Conservation (phyloP, 2,329 filamentous ascomycete genomes). For the Parasarocladium wereldwijsianum region DNA sequence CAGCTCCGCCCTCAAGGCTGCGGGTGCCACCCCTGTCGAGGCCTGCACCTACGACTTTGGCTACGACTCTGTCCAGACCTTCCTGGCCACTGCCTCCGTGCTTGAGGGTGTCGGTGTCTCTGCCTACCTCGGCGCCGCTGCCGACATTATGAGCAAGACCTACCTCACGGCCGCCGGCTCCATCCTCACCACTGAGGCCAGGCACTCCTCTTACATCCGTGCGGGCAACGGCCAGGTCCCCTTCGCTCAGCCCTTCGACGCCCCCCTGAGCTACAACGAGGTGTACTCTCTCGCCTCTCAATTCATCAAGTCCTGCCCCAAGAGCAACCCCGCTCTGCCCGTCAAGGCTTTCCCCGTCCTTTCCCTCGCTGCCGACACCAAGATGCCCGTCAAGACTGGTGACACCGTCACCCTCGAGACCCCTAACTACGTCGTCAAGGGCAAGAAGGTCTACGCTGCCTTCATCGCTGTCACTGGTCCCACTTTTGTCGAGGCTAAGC, state of each 20-base stretch:
- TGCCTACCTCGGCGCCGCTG: slow-evolving; percentile 48
- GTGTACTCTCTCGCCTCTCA: slow-evolving; percentile 50
- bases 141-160: slow-evolving; percentile 39
- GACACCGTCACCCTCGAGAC: slow-evolving; percentile 13
- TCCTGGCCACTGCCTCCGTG: slow-evolving; percentile 47
- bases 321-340: slow-evolving; percentile 36
- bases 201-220: slow-evolving; percentile 48
- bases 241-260: slow-evolving; percentile 45
- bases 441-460: slow-evolving; percentile 15
- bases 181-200: slow-evolving; percentile 48
- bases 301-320: slow-evolving; percentile 45
- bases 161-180: slow-evolving; percentile 46
- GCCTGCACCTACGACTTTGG: slow-evolving; percentile 46
- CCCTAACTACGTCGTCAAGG: slow-evolving; percentile 12
- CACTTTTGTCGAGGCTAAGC: slow-evolving; percentile 9
- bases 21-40: slow-evolving; percentile 32
- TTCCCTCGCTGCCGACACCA: slow-evolving; percentile 11
- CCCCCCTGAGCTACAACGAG: slow-evolving; percentile 39
- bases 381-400: slow-evolving; percentile 10
- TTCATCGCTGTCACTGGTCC: slow-evolving; percentile 17
- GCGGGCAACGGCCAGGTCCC: slow-evolving; percentile 30
- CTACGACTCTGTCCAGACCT: slow-evolving; percentile 40
- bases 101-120: slow-evolving; percentile 51
- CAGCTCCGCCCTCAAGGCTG: slow-evolving; percentile 21
- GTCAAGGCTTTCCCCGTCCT: slow-evolving; percentile 45